Evolutionary conservation across 257 asterid genomes (phyloP).

Genomic region (Penstemon newberryi): DNA sequence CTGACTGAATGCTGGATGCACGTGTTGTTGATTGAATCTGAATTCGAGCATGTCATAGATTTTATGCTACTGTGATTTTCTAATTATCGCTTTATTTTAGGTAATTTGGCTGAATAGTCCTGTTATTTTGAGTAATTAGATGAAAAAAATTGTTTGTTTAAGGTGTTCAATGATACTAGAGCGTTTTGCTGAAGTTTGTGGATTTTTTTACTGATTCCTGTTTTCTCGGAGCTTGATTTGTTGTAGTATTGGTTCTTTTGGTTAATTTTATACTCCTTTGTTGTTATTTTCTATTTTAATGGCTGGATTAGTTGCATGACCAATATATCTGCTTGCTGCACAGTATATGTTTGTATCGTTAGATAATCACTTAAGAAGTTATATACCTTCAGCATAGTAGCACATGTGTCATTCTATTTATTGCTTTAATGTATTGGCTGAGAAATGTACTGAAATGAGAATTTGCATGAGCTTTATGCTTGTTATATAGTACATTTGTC

Average conservation of each 20-base stretch:
- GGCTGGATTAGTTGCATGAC: constrained; percentile 20
- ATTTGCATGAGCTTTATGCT: constrained; percentile 1
- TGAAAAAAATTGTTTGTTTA: no score
- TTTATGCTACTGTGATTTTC: constrained; percentile 4
- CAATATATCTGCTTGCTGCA: neutral
- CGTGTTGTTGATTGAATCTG: constrained; percentile 22
- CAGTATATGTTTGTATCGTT: constrained; percentile 2
- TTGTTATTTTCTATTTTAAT: neutral
- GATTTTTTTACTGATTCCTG: neutral
- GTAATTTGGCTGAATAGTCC: constrained; percentile 12
- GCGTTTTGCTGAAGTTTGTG: neutral
- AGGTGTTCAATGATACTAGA: neutral
- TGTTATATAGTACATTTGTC: neutral
- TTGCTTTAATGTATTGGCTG: neutral
- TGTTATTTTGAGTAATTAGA: neutral
- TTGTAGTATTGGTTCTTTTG: neutral
- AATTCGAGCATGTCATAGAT: neutral
- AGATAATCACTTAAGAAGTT: neutral
- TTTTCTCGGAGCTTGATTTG: constrained; percentile 10
- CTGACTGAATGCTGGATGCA: constrained; percentile 16
- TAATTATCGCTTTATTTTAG: neutral
- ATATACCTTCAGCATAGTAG: neutral
- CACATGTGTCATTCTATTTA: no score
- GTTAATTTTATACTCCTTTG: neutral
- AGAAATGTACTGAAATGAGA: neutral